Conservation (phyloP, 495 filamentous ascomycete genomes). For the Penicillium riverlandense region DNA sequence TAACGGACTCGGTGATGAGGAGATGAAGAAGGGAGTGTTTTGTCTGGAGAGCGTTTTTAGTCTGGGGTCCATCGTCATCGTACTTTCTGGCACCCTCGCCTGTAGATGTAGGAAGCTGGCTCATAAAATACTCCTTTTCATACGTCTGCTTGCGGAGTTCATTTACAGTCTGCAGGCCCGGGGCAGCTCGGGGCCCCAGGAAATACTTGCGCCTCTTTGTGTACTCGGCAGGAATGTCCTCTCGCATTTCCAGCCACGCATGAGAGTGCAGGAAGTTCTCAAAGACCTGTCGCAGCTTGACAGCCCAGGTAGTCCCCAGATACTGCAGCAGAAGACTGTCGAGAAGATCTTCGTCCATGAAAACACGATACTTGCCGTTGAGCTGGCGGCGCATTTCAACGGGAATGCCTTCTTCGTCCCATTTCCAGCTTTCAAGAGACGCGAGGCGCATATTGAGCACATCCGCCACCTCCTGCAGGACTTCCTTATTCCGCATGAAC, state of each 20-base stretch:
- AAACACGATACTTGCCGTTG: constrained; percentile 53
- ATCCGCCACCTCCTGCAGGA: constrained; percentile 54
- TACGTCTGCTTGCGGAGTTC: constrained; percentile 31
- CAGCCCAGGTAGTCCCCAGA: constrained; percentile 55
- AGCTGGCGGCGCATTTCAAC: constrained; percentile 57
- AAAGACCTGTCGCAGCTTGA: constrained; percentile 43
- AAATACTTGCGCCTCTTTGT: constrained; percentile 43
- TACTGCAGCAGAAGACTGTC: constrained; percentile 60
- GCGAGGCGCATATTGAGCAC: constrained; percentile 63
- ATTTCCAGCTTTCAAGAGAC: constrained; percentile 52
- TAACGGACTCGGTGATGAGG: constrained; percentile 54
- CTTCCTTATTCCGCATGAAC: constrained; percentile 47
- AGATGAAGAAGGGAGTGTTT: constrained; percentile 57
- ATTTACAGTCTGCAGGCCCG: constrained; percentile 18
- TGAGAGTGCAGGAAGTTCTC: constrained; percentile 15
- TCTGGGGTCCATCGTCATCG: constrained; percentile 20
- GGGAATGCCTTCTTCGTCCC: constrained; percentile 44
- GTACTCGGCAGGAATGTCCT: constrained; percentile 36
- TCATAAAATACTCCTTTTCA: constrained; percentile 47
- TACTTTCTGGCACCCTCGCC: constrained; percentile 18
- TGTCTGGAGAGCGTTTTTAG: constrained; percentile 39
- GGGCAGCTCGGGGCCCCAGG: constrained; percentile 17
- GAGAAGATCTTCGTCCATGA: constrained; percentile 62
- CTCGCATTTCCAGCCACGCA: constrained; percentile 31
- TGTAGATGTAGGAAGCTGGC: constrained; percentile 31